These are phyloP conservation scores for Diaporthe vexans DNA, from an alignment of 2,329 filamentous ascomycete species.

Conservation along the genomic window DNA sequence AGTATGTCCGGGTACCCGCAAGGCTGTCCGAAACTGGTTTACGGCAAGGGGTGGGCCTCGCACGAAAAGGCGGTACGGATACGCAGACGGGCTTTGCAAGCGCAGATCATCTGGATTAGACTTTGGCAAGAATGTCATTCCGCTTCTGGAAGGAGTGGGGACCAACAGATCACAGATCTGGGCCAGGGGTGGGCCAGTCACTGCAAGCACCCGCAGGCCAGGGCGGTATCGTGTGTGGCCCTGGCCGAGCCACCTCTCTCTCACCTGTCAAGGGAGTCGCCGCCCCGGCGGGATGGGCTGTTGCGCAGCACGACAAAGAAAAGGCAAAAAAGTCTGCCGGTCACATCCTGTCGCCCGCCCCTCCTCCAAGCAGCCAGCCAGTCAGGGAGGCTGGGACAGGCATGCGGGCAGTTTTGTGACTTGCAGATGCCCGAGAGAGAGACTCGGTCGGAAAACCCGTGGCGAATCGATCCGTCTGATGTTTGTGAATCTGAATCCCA, in stretches of 20 bases:
- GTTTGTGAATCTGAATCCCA: constrained; percentile 34
- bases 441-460: constrained; percentile 1
- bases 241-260: neutral
- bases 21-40: constrained; percentile 21
- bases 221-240: neutral
- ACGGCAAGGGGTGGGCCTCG: constrained; percentile 13
- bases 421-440: constrained; percentile 16
- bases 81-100: constrained; percentile 30
- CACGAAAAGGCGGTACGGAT: constrained; percentile 8
- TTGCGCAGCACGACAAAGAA: neutral
- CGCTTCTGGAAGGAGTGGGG: constrained; percentile 34
- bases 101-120: constrained; percentile 32
- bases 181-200: constrained; percentile 22
- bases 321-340: constrained; percentile 12
- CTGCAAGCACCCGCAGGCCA: constrained; percentile 24
- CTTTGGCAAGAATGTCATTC: constrained; percentile 34
- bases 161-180: constrained; percentile 33
- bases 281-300: constrained; percentile 14
- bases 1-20: constrained; percentile 15
- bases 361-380: neutral
- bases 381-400: neutral
- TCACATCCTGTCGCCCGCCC: neutral
- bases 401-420: constrained; percentile 17
- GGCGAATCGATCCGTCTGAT: constrained; percentile 32
- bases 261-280: constrained; percentile 7